phyloP scores from a whole-genome alignment of 768 basidiomycete genomes.

The Tremella fuciformis region DNA sequence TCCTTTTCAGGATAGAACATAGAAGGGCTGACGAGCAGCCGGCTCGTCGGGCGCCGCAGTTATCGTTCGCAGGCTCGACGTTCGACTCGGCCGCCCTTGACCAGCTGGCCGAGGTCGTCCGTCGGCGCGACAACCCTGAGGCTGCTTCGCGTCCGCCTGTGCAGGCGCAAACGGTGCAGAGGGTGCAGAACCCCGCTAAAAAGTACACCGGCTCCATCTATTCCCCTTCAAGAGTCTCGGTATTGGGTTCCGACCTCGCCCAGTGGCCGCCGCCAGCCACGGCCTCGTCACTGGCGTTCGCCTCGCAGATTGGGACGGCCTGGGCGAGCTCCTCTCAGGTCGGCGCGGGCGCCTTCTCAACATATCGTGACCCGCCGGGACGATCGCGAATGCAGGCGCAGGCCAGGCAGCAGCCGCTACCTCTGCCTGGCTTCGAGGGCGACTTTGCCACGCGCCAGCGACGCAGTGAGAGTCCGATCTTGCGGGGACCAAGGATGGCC shows the following conservation, averaged over 20 bases:
- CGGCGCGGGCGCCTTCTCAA: too few relatives aligned
- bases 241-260: slow-evolving; percentile 14
- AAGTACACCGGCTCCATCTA: slow-evolving; percentile 31
- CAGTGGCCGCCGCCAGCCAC: slow-evolving; percentile 16
- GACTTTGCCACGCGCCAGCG: not conserved
- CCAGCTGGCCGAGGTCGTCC: slow-evolving; percentile 6
- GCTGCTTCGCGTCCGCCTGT: slow-evolving; percentile 2
- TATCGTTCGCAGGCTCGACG: slow-evolving; percentile 25
- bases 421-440: not conserved
- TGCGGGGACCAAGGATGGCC: slow-evolving; percentile 2
- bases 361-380: not conserved
- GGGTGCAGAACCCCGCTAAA: not conserved
- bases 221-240: slow-evolving; percentile 11
- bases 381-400: not conserved
- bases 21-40: slow-evolving; percentile 11
- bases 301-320: not conserved
- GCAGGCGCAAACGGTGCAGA: not conserved
- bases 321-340: not conserved
- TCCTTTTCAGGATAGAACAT: not conserved
- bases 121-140: not conserved
- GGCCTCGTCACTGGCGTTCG: not conserved
- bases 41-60: slow-evolving; percentile 9
- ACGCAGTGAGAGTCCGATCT: too few relatives aligned
- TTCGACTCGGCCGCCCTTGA: slow-evolving; percentile 13
- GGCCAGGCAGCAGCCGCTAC: not conserved